phyloP scores from a whole-genome alignment of 2,329 filamentous ascomycete species.

The Colletotrichum lupini region DNA sequence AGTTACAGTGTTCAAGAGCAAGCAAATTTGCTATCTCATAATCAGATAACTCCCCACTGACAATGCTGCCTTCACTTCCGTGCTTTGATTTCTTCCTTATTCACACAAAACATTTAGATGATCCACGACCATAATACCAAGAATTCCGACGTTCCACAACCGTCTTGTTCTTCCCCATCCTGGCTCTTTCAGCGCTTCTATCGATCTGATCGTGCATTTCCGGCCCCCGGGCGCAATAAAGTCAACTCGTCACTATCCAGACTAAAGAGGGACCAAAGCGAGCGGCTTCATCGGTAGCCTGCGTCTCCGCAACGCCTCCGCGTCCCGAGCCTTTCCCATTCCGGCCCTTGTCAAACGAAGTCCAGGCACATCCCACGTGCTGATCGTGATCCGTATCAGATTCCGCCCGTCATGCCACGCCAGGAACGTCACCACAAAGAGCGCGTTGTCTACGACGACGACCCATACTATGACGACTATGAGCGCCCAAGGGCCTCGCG shows the following conservation, averaged over 20 bases:
- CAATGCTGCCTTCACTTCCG: not conserved
- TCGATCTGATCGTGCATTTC: slow-evolving; percentile 3
- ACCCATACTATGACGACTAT: slow-evolving; percentile 24
- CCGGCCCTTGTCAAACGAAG: not conserved
- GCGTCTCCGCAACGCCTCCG: not conserved
- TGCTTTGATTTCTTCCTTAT: not conserved
- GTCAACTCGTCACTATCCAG: slow-evolving; percentile 13
- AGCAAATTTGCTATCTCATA: slow-evolving; percentile 7
- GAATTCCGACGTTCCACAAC: not conserved
- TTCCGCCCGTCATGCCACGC: slow-evolving; percentile 18
- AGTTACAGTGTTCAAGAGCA: not conserved
- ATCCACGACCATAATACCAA: slow-evolving; percentile 2
- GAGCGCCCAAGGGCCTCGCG: slow-evolving; percentile 10
- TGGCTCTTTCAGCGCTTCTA: not conserved
- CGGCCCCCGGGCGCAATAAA: not conserved
- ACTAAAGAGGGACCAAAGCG: not conserved
- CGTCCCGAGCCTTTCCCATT: slow-evolving; percentile 4
- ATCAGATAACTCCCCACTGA: not conserved
- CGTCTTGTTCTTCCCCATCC: not conserved
- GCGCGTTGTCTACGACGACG: slow-evolving; percentile 16
- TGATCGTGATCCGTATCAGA: not conserved
- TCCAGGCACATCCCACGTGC: not conserved
- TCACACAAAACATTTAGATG: not conserved
- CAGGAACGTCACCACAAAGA: slow-evolving; percentile 17
- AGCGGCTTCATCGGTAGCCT: not conserved